Conservation (phyloP, 805 yeast species). For the Spathaspora passalidarum region DNA sequence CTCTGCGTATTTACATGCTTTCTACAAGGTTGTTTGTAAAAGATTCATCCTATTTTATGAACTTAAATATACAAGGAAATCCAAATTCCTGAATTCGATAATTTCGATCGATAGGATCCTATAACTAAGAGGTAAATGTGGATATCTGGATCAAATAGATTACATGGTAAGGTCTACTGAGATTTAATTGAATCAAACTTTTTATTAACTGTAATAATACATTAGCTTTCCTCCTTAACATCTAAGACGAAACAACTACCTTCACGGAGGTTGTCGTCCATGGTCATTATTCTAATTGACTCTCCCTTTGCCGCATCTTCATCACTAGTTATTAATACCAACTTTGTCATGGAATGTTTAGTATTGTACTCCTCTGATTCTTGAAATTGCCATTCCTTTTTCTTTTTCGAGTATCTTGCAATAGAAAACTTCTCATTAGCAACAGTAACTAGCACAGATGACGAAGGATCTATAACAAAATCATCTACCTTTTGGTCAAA, state of each 20-base stretch:
- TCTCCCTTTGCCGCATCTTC: not conserved
- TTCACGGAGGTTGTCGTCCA: not conserved
- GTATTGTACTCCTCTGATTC: not conserved
- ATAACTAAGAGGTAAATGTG: too few relatives aligned
- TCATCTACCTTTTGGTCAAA: conserved; percentile 16
- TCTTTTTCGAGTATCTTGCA: conserved; percentile 39
- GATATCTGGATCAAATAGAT: too few relatives aligned
- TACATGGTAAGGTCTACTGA: too few relatives aligned
- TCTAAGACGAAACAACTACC: not conserved
- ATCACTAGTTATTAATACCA: not conserved
- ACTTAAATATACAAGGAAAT: too few relatives aligned
- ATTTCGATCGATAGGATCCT: too few relatives aligned
- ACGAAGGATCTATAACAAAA: conserved; percentile 35
- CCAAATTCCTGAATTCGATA: too few relatives aligned
- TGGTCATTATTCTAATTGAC: not conserved
- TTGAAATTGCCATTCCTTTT: conserved; percentile 30
- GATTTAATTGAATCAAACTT: too few relatives aligned
- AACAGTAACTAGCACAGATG: conserved; percentile 26
- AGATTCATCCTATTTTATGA: too few relatives aligned
- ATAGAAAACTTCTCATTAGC: conserved; percentile 17
- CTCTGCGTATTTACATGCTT: too few relatives aligned
- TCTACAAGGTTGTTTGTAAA: too few relatives aligned
- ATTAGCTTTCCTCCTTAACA: not conserved
- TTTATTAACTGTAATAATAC: not conserved
- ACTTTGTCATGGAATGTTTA: too few relatives aligned